Evolutionary conservation across 257 asterid genomes (phyloP), one percentile per base, ranked within the genome.

Genomic region (Linaria vulgaris): DNA sequence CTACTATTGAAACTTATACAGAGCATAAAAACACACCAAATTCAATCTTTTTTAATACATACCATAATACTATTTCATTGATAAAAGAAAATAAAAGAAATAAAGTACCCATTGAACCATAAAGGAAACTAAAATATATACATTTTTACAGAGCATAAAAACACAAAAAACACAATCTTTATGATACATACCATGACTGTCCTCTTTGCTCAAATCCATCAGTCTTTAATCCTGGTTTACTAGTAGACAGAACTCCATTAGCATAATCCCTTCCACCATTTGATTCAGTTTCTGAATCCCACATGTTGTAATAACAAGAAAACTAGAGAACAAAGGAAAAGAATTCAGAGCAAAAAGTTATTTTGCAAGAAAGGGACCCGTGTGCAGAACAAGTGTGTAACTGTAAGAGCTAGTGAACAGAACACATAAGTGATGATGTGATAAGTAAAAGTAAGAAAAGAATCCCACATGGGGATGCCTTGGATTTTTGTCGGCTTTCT

Each of bases 141-240:
- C 34, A 27, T 6, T 2, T 27, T 2, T 6, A 27, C 6, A 27
- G 34, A 27, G 34, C 34, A 2, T 2, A 27, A 27, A 27, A 27
- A 3, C 34, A 27, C 34, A 27, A 27, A 27, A 27, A 12, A 48
- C 16, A 49, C 53, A 20, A 9, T 20, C 25, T 21, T 1, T 30
- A 4, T 31, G 34, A 27, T 6, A 54, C 84, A 45, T 76, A 91
- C 97, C 98, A 91, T 55, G 97, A 91, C 6, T 79, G 88, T 61
- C 98, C 98, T 80, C 82, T 79, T 73, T 79, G 96, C 78, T 88
- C 98, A 67, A 91, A 91, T 6, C 94, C 88, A 67, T 88, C 97
- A 25, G 92, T 85, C 77, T 80, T 55, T 23, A 88, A 74, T 0
- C 96, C 85, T 6, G 84, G 81, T 46, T 78, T 84, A 76, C 58